A percentile compares a stretch with the other conserved stretches of the same genome.
These are phyloP conservation scores for Phellinidium pouzarii DNA, from an alignment of 1,284 basidiomycete genomes.

Conservation along the genomic window DNA sequence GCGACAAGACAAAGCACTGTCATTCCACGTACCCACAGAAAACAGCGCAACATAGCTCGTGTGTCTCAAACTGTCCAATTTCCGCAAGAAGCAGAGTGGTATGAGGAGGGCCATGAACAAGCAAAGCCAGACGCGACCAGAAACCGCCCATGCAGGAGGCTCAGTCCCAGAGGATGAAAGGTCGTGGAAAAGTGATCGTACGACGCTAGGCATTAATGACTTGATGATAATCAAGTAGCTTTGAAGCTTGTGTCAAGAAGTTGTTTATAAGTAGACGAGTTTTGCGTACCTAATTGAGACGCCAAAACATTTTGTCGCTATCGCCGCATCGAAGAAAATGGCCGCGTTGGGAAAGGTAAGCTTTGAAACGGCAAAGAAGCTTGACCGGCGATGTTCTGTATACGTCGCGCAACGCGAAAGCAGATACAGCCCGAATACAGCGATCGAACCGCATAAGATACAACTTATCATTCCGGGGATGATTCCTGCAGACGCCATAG, in stretches of 20 bases:
- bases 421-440: constrained; percentile 85
- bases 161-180: constrained; percentile 56
- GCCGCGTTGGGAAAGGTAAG: constrained; percentile 82
- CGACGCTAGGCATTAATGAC: constrained; percentile 91
- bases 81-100: constrained; percentile 84
- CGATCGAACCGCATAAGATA: constrained; percentile 75
- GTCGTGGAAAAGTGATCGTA: constrained; percentile 75
- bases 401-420: constrained; percentile 82
- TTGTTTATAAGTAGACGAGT: constrained; percentile 13
- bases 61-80: constrained; percentile 76
- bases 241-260: constrained; percentile 11
- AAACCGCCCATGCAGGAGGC: constrained; percentile 69
- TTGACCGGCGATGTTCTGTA: constrained; percentile 68
- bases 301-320: constrained; percentile 95
- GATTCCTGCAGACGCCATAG: constrained; percentile 79
- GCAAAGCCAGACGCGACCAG: constrained; percentile 79
- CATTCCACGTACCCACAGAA: constrained; percentile 60
- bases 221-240: constrained; percentile 95
- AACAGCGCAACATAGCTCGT: constrained; percentile 85
- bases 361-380: constrained; percentile 82
- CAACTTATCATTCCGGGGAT: constrained; percentile 87
- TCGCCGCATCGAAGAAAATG: constrained; percentile 86
- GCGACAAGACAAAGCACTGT: background rate
- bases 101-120: constrained; percentile 78
- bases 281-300: constrained; percentile 80